Evolutionary conservation across 257 asterid species (phyloP).

Genomic region (Rubia yunnanensis): DNA sequence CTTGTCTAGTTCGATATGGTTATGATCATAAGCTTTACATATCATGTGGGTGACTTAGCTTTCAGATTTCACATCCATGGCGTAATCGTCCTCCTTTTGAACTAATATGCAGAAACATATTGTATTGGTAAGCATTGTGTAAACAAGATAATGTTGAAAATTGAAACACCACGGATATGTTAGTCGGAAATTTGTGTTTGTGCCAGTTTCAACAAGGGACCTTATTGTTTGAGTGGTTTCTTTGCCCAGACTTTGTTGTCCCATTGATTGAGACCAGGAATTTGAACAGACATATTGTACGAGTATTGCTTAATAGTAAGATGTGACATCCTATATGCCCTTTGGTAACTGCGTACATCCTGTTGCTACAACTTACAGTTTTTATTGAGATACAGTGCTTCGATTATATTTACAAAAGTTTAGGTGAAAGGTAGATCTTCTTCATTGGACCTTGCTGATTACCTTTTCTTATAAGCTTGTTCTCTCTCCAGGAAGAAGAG

Average conservation of each 20-base stretch:
- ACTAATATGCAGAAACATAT: background rate
- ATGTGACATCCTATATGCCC: background rate
- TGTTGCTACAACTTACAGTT: background rate
- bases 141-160: background rate
- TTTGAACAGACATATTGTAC: background rate
- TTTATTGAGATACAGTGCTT: background rate
- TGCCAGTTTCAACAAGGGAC: background rate
- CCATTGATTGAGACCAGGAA: background rate
- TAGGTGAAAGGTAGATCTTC: background rate
- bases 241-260: background rate
- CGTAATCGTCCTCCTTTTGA: background rate
- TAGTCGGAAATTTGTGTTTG: background rate
- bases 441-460: background rate
- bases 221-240: background rate
- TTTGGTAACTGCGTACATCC: background rate
- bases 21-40: background rate
- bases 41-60: background rate
- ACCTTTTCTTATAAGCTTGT: background rate
- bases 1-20: slow-evolving; percentile 6
- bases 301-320: too few species aligned
- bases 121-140: background rate
- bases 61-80: background rate
- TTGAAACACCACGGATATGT: background rate
- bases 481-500: slow-evolving; percentile 62
- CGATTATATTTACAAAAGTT: background rate